Percentiles rank a stretch among this genome's conserved stretches.
Evolutionary conservation across 306 rosid species (phyloP).

Genomic region (Corylus avellana): DNA sequence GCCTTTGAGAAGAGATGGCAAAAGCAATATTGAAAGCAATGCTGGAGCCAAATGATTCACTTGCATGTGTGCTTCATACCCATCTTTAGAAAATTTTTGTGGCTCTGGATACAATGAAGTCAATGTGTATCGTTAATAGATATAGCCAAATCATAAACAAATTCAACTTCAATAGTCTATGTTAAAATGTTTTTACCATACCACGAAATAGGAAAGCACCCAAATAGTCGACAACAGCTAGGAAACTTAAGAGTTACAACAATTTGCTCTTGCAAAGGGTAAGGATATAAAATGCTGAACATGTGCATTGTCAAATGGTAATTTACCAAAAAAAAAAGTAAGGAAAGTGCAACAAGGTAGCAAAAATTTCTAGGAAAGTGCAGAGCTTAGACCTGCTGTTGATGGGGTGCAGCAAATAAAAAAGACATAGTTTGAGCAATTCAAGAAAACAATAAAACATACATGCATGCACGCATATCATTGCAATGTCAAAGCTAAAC

Average conservation of each 20-base stretch:
- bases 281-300: neutral
- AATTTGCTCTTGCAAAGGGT: neutral
- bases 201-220: neutral
- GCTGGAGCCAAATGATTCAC: constrained; percentile 98
- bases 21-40: constrained; percentile 83
- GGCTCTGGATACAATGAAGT: constrained; percentile 63
- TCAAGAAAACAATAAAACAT: neutral
- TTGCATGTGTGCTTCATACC: constrained; percentile 96
- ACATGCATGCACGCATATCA: neutral
- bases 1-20: constrained; percentile 94
- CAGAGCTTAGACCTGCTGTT: neutral
- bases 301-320: neutral
- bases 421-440: neutral
- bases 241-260: neutral
- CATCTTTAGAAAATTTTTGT: constrained; percentile 84
- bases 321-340: too few species aligned
- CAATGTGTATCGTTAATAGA: constrained; percentile 15
- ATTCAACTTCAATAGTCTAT: neutral
- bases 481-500: too few species aligned
- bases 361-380: neutral
- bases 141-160: neutral
- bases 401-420: neutral
- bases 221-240: neutral
- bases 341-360: neutral
- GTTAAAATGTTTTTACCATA: neutral